Base-by-base conservation (phyloP, 2,329 filamentous ascomycete genomes). In the Tolypocladium pustulatum region DNA sequence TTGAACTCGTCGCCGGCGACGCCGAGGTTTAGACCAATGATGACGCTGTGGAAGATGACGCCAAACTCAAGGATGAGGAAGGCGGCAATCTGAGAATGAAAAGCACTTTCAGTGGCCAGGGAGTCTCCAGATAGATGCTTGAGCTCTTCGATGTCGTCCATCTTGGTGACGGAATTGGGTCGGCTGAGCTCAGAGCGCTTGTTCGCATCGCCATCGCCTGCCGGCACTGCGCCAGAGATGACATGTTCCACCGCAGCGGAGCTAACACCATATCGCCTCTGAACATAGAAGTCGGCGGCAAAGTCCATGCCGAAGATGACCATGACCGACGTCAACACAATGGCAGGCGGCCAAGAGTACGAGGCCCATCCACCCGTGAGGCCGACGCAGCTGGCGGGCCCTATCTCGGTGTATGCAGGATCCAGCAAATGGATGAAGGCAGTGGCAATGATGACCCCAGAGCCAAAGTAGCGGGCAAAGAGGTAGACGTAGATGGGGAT, bases 11-110 rank as follows among this genome's bases (percentile, higher is more conserved):
- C 69, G 30, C 81, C 78, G 2, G 79, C 76, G n/a, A 84, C 81
- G 20, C 81, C 84, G 12, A 86, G 73, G 57, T 83, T 86, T 57
- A 86, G 75, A 2, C 83, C 83, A 61, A 86, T 85, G 67, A 86
- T 83, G 55, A 86, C 78, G 4, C 79, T 83, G 71, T 86, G 83
- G 71, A 86, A 85, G 58, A 86, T 79, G 61, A 86, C 79, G 61
- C 83, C 83, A 64, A 78, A 85, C 67, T 85, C 83, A 30, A 83
- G 76, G 58, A 77, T 74, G n/a, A 76, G 62, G 58, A 77, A 76
- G 0, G 76, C 75, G 3, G 74, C 73, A 32, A 79, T 76, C 63
- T 79, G 76, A 59, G 76, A 70, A 15, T 61, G 59, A 55, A 67
- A 66, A 2, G 57, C 60, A 1, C 46, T 25, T 20, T 52, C 49